Percentiles rank a stretch among this genome's conserved stretches.
Evolutionary conservation across 2,329 filamentous ascomycete species (phyloP).

Genomic region (Cyphellophora europaea): DNA sequence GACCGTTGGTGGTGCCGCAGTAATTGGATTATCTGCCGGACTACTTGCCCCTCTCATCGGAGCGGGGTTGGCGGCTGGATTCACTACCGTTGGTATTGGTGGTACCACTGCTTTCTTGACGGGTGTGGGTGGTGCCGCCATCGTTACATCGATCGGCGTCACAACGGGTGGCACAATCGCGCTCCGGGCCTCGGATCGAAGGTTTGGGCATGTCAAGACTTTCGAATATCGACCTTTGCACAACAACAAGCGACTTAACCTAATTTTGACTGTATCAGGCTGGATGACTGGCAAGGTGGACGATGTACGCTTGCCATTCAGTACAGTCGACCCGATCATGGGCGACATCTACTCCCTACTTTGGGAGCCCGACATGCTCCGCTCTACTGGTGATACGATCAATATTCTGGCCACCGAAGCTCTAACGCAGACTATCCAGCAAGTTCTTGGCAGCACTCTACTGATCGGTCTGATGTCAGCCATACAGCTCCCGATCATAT

Average conservation of each 20-base stretch:
- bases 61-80: conserved; percentile 83
- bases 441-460: conserved; percentile 84
- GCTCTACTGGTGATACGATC: conserved; percentile 96
- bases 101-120: conserved; percentile 85
- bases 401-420: conserved; percentile 98
- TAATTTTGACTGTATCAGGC: conserved; percentile 88
- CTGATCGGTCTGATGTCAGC: conserved; percentile 85
- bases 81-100: conserved; percentile 86
- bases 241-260: conserved; percentile 94
- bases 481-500: conserved; percentile 78
- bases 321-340: conserved; percentile 95
- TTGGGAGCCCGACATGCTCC: conserved; percentile 97
- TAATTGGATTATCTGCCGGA: conserved; percentile 90
- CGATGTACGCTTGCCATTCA: conserved; percentile 89
- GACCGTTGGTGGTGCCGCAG: conserved; percentile 86
- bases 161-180: conserved; percentile 82
- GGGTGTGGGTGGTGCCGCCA: conserved; percentile 81
- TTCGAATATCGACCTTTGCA: conserved; percentile 95
- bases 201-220: conserved; percentile 86
- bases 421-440: conserved; percentile 89
- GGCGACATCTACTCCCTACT: conserved; percentile 93
- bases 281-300: conserved; percentile 99
- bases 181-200: conserved; percentile 70
- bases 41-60: conserved; percentile 89
- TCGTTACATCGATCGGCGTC: conserved; percentile 85